Base-by-base conservation (phyloP, 2,329 filamentous ascomycete genomes). In the Hymenoscyphus infarciens region DNA sequence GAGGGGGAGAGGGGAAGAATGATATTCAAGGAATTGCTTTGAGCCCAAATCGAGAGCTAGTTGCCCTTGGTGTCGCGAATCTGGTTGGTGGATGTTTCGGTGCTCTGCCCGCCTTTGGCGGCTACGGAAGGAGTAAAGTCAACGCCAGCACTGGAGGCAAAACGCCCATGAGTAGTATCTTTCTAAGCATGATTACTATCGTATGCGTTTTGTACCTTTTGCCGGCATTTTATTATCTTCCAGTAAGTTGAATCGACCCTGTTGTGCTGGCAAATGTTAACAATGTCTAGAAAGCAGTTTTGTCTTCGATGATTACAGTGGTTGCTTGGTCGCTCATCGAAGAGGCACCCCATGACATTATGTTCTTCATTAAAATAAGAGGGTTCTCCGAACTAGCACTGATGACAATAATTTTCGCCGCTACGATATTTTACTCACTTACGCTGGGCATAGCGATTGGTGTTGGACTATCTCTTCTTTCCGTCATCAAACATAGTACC, bases 281-380 rank as follows among this genome's bases (percentile, higher is more conserved):
- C 33, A 25, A 52, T 66, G 1, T n/a, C 45, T 70, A 95, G 88
- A 97, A 97, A 89, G 91, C 91, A 4, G 92, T 98, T 0, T 83
- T 99, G 22, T 96, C 88, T 19, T 85, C 94, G 19, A 95, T 98
- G 86, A 96, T 99, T 64, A 93, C 90, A 15, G 94, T 97, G 2
- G 94, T 99, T 29, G 95, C 95, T 22, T 97, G 89, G 79, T 95
- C 92, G 22, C 83, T 99, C 6, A 90, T 98, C 64, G 95, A 99
- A 79, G 95, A 99, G 80, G 92, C 91, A 13, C 95, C 95, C 0
- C 89, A 95, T 71, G 95, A 99, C 75, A 86, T 99, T 65, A 81
- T 83, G 57, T 99, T 98, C 81, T 99, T 98, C 80, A 77, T 91
- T 63, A 85, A 83, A 59, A 94, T 99, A 64, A 85, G 87, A 33